Conservation (phyloP, 768 basidiomycete species). For the Nidula microcarpa region DNA sequence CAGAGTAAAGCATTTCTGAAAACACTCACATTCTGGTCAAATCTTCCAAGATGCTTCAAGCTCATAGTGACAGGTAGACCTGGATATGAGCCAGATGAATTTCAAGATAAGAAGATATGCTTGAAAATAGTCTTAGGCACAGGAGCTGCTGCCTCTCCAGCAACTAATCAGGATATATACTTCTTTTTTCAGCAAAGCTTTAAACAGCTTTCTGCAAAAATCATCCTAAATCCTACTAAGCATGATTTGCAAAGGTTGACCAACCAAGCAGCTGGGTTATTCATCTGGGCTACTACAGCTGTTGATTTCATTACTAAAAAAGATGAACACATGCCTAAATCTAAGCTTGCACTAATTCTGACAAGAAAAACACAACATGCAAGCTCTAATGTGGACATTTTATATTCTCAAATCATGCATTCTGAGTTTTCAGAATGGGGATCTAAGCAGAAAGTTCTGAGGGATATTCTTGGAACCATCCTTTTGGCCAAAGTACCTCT, state of each 20-base stretch:
- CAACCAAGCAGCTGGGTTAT: not conserved
- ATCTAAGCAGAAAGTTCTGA: not conserved
- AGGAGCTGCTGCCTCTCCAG: not conserved
- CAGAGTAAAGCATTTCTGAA: not conserved
- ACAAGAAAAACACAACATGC: not conserved
- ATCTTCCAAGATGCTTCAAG: not conserved
- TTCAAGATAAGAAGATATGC: not conserved
- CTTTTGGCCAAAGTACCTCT: not conserved
- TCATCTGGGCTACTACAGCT: not conserved
- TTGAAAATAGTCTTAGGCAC: not conserved
- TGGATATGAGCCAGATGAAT: too few species aligned
- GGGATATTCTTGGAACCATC: not conserved
- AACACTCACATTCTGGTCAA: not conserved
- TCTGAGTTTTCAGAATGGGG: not conserved
- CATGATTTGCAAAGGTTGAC: not conserved
- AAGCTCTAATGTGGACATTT: not conserved
- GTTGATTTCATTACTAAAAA: not conserved
- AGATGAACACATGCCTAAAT: not conserved
- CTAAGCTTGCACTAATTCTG: not conserved
- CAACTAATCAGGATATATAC: not conserved
- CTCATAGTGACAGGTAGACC: not conserved
- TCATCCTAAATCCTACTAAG: not conserved
- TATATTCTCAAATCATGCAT: not conserved
- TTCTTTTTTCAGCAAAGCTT: not conserved
- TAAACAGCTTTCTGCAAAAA: not conserved